Evolutionary conservation across 306 rosid species (phyloP).

Genomic region (Rosa chinensis): DNA sequence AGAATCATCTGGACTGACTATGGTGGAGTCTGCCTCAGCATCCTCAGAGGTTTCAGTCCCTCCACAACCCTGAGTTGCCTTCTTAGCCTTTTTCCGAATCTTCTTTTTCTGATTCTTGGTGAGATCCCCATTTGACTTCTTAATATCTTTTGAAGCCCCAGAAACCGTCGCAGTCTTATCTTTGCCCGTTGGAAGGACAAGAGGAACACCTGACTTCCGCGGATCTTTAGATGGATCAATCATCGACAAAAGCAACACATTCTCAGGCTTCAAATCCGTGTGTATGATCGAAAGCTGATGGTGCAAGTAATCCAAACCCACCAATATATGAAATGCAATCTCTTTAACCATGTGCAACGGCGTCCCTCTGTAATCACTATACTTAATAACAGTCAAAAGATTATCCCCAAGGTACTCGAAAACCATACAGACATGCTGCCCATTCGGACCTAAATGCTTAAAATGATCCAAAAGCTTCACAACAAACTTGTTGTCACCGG

Average conservation of each 20-base stretch:
- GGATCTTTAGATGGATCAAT: constrained; percentile 87
- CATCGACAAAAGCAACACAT: constrained; percentile 61
- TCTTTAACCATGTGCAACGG: constrained; percentile 75
- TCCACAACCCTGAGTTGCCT: constrained; percentile 60
- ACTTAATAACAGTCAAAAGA: constrained; percentile 79
- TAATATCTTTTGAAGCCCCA: constrained; percentile 41
- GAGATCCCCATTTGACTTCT: constrained; percentile 61
- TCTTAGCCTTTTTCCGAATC: constrained; percentile 75
- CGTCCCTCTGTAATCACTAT: constrained; percentile 65
- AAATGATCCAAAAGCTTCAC: constrained; percentile 94
- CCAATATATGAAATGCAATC: constrained; percentile 70
- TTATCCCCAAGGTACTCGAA: constrained; percentile 90
- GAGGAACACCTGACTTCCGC: constrained; percentile 58
- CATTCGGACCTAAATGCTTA: constrained; percentile 86
- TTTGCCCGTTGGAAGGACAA: constrained; percentile 50
- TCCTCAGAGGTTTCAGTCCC: constrained; percentile 56
- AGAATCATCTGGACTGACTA: constrained; percentile 42
- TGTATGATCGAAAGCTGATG: constrained; percentile 78
- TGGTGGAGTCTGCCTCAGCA: constrained; percentile 44
- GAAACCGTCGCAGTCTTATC: constrained; percentile 49
- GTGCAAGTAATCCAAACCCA: constrained; percentile 87
- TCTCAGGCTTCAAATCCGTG: constrained; percentile 88
- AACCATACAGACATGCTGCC: constrained; percentile 87
- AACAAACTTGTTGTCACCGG: constrained; percentile 66
- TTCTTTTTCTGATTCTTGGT: constrained; percentile 74